Evolutionary conservation across 108 stramenopile genomes (phyloP).

Genomic region (Schizochytrium sp.): DNA sequence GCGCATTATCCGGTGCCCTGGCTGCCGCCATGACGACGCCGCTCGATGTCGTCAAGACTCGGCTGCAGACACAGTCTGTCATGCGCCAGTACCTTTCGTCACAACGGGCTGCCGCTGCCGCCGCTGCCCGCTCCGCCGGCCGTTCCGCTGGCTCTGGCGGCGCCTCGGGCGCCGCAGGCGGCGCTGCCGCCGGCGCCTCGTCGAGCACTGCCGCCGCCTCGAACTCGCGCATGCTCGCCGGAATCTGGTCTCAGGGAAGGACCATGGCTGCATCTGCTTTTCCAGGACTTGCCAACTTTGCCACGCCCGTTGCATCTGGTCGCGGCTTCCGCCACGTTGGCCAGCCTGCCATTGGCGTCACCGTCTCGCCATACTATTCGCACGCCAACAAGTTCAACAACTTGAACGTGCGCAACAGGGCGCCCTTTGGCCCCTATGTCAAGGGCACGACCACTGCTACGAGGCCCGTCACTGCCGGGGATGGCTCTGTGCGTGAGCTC

Average conservation of each 20-base stretch:
- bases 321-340: not conserved
- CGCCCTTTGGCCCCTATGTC: not conserved
- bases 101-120: not conserved
- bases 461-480: not conserved
- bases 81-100: not conserved
- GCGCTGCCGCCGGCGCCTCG: not conserved
- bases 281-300: not conserved
- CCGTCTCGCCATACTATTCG: not conserved
- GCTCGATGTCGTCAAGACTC: conserved; percentile 91
- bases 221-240: not conserved
- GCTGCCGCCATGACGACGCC: conserved; percentile 85
- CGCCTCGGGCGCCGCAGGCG: not conserved
- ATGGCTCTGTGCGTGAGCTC: not conserved
- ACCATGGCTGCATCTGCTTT: not conserved
- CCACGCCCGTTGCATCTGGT: not conserved
- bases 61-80: conserved; percentile 47
- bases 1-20: conserved; percentile 72
- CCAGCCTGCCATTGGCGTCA: not conserved
- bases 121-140: not conserved
- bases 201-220: not conserved
- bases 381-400: not conserved
- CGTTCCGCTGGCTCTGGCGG: too few species aligned
- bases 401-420: not conserved
- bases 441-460: not conserved
- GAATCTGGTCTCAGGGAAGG: not conserved